Base-by-base conservation (phyloP, 345 rosid species). In the Hirschfeldia incana region DNA sequence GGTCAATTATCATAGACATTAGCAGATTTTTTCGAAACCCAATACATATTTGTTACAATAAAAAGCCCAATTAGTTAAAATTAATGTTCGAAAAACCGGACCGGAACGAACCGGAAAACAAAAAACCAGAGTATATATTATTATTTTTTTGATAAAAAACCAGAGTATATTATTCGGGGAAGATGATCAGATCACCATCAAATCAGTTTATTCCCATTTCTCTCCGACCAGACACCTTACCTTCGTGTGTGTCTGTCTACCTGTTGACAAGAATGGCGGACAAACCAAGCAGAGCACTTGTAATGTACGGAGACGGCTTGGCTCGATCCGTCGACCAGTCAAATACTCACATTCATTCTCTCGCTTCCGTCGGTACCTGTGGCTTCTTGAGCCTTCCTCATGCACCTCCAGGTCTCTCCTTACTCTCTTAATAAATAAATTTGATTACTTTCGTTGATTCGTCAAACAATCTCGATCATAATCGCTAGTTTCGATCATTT, bases 281-380 rank as follows among this genome's bases (percentile, higher is more conserved):
- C 88, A 91, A 91, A 83, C 85, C 98, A 59, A 94, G 98, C 94
- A 87, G 92, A 82, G 87, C 86, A 1, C 55, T 94, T 78, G 86
- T 92, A 34, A 29, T 92, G 60, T 89, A 86, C 85, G 98, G 98
- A 59, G 97, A 94, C 70, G 98, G 97, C 10, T 85, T 90, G 80
- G 95, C 93, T 26, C 85, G 89, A 44, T 85, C 82, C 78, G 61
- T 91, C 16, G 80, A 84, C 0, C 78, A 88, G 2, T 85, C 90
- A 0, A 91, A 85, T 51, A 42, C 85, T 55, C 85, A 91, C 76
- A 84, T 93, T 73, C 93, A 93, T 76, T 82, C 97, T 11, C 89
- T 95, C 61, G 94, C 97, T 5, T 89, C 94, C 63, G 73, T 77
- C 5, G 90, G 90, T 64, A 78, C 16, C 67, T 86, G 89, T 61